Evolutionary conservation across 2,329 filamentous ascomycete genomes (phyloP).

Genomic region (Colletotrichum simmondsii): DNA sequence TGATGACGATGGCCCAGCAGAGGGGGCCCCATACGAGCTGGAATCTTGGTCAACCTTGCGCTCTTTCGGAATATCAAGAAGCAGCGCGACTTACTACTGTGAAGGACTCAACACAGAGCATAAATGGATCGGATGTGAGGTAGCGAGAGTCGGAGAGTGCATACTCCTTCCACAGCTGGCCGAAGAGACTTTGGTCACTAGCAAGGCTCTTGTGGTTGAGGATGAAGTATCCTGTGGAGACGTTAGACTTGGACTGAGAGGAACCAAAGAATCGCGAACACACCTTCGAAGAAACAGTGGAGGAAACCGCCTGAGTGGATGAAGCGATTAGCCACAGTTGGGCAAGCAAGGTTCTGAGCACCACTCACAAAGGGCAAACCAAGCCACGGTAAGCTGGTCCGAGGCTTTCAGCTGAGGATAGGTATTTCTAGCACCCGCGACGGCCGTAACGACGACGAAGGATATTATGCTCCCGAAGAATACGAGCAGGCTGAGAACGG

Average conservation of each 20-base stretch:
- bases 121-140: conserved; percentile 82
- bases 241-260: not conserved
- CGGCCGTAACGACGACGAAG: conserved; percentile 46
- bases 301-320: conserved; percentile 68
- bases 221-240: conserved; percentile 75
- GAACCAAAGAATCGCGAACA: conserved; percentile 12
- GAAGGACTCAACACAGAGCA: conserved; percentile 87
- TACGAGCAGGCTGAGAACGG: conserved; percentile 50
- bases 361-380: conserved; percentile 66
- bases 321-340: conserved; percentile 25
- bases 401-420: conserved; percentile 46
- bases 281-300: conserved; percentile 86
- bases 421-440: conserved; percentile 42
- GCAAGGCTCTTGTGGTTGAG: conserved; percentile 74
- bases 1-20: conserved; percentile 59
- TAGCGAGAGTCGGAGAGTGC: conserved; percentile 88
- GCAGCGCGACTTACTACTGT: conserved; percentile 70
- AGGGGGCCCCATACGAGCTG: conserved; percentile 69
- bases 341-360: not conserved
- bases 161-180: conserved; percentile 95
- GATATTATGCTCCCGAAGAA: conserved; percentile 50
- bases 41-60: not conserved
- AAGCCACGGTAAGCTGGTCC: conserved; percentile 58
- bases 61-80: not conserved
- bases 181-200: conserved; percentile 76